Evolutionary conservation across 768 basidiomycete genomes (phyloP).

Genomic region (Russula earlei): DNA sequence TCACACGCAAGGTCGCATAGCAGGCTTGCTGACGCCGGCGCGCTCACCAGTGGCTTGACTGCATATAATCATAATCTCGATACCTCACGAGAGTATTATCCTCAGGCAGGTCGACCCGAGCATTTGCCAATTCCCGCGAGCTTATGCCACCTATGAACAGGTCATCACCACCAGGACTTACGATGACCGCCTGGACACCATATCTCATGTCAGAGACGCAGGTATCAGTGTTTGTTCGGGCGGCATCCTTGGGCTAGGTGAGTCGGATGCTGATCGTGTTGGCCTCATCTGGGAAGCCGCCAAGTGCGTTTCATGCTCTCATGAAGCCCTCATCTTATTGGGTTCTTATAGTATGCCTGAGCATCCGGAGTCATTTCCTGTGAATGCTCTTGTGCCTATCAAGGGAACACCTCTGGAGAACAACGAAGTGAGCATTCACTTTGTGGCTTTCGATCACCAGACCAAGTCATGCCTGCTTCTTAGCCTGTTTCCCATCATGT

Average conservation of each 20-base stretch:
- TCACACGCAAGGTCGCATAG: not conserved
- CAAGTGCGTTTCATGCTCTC: slow-evolving; percentile 45
- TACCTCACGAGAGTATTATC: slow-evolving; percentile 95
- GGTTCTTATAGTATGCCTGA: slow-evolving; percentile 62
- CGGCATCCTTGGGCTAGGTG: slow-evolving; percentile 91
- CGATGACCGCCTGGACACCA: slow-evolving; percentile 87
- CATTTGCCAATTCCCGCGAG: not conserved
- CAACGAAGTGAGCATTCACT: slow-evolving; percentile 58
- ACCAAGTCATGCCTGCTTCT: not conserved
- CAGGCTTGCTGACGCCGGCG: not conserved
- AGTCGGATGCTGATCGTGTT: slow-evolving; percentile 81
- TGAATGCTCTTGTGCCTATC: slow-evolving; percentile 95
- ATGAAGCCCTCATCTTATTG: slow-evolving; percentile 5
- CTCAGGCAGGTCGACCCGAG: slow-evolving; percentile 45
- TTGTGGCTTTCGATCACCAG: not conserved
- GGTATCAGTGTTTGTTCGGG: slow-evolving; percentile 97
- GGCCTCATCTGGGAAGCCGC: slow-evolving; percentile 92
- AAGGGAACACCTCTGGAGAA: slow-evolving; percentile 86
- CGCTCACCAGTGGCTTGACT: slow-evolving; percentile 61
- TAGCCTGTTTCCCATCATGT: slow-evolving; percentile 77
- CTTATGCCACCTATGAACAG: slow-evolving; percentile 24
- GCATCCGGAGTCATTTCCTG: slow-evolving; percentile 98
- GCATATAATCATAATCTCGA: slow-evolving; percentile 99
- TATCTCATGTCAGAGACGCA: slow-evolving; percentile 82
- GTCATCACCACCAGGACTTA: slow-evolving; percentile 94